Conservation (phyloP, 2,329 filamentous ascomycete species). For the Leptographium flavum region DNA sequence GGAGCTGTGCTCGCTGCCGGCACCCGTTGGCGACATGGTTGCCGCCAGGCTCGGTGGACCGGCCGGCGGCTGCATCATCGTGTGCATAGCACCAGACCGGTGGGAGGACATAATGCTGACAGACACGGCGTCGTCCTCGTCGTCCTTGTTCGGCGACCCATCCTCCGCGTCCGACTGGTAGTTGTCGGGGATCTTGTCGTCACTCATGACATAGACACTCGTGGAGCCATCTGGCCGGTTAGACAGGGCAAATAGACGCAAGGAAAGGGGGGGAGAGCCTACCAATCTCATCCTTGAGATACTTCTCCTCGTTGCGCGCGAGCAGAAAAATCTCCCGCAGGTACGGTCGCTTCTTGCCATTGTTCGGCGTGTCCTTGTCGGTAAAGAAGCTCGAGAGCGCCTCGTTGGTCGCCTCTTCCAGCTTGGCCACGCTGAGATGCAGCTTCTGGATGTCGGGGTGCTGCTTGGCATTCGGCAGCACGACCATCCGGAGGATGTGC, state of each 20-base stretch:
- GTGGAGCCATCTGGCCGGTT: slow-evolving; percentile 32
- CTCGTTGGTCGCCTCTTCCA: slow-evolving; percentile 45
- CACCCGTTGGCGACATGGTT: slow-evolving; percentile 8
- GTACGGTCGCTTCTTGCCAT: slow-evolving; percentile 38
- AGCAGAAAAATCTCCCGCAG: slow-evolving; percentile 49
- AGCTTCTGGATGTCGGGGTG: slow-evolving; percentile 38
- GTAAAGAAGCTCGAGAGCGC: slow-evolving; percentile 43
- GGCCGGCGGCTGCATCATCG: slow-evolving; percentile 18
- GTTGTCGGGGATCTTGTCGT: slow-evolving; percentile 34
- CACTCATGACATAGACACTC: slow-evolving; percentile 34
- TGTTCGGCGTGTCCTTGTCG: slow-evolving; percentile 37
- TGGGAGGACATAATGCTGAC: slow-evolving; percentile 20
- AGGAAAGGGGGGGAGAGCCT: neutral
- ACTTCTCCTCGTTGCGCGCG: slow-evolving; percentile 41
- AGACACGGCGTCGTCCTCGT: slow-evolving; percentile 23
- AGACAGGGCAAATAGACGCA: too few relatives aligned
- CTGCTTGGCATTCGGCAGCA: slow-evolving; percentile 33
- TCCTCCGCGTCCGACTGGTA: slow-evolving; percentile 34
- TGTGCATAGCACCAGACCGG: slow-evolving; percentile 13
- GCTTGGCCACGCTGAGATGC: slow-evolving; percentile 35
- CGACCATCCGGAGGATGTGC: slow-evolving; percentile 45
- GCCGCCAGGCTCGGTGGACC: neutral
- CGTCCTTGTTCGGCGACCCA: slow-evolving; percentile 23
- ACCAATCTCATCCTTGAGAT: slow-evolving; percentile 43
- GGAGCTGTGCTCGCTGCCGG: slow-evolving; percentile 23